A percentile compares a stretch with the other conserved stretches of the same genome.
These are phyloP conservation scores for Ilyonectria sp. DNA, from an alignment of 2,329 filamentous ascomycete genomes.

Conservation along the genomic window DNA sequence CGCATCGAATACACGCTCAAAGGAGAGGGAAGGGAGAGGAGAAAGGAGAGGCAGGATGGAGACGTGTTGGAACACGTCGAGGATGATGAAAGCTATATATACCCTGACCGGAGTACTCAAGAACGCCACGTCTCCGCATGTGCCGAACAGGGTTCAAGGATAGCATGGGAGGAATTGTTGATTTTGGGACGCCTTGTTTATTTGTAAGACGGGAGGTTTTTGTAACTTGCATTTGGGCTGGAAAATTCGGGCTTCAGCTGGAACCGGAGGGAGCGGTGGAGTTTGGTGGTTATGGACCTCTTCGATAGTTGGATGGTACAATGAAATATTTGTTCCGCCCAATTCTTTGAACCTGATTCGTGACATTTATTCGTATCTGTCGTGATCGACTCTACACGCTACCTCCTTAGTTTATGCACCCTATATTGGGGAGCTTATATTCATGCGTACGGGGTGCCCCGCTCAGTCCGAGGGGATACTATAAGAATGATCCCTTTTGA, in stretches of 20 bases:
- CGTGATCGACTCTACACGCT: constrained; percentile 11
- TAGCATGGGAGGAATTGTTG: constrained; percentile 32
- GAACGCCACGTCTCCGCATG: constrained; percentile 7
- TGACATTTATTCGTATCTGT: constrained; percentile 7
- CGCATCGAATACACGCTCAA: constrained; percentile 39
- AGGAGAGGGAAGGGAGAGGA: constrained; percentile 21
- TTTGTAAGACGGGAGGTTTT: constrained; percentile 41
- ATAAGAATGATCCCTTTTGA: constrained; percentile 79
- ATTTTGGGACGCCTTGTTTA: constrained; percentile 35
- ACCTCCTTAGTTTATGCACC: background rate
- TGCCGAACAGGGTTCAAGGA: constrained; percentile 24
- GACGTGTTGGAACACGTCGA: constrained; percentile 31
- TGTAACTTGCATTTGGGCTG: constrained; percentile 48
- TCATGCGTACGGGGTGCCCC: constrained; percentile 9
- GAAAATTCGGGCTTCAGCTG: constrained; percentile 48
- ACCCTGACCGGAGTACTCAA: constrained; percentile 30
- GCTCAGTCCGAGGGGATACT: constrained; percentile 1
- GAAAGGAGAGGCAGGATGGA: constrained; percentile 12
- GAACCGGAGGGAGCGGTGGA: constrained; percentile 53
- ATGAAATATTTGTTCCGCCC: constrained; percentile 43
- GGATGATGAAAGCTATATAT: constrained; percentile 42
- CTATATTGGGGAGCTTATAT: constrained; percentile 8
- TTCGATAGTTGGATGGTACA: constrained; percentile 46
- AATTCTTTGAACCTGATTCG: background rate
- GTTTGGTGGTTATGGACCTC: constrained; percentile 50